phyloP scores from a whole-genome alignment of 225 moss, liverwort and hornwort species.

The Straminergon stramineum region DNA sequence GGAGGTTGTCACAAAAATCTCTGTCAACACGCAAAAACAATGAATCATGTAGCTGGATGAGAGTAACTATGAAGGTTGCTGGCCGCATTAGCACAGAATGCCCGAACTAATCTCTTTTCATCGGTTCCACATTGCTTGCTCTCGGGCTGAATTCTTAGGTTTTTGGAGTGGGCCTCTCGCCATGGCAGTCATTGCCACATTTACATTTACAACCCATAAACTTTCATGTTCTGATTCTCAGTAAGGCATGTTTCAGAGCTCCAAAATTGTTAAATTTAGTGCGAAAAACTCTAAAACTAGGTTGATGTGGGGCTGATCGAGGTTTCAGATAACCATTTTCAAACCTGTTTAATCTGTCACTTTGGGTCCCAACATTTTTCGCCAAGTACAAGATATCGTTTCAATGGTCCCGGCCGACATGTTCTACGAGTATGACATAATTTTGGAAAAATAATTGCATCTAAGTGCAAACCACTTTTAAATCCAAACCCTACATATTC shows the following conservation, averaged over 20 bases:
- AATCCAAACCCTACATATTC: no score
- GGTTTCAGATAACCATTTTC: not conserved
- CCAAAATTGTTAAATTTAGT: not conserved
- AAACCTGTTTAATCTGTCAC: not conserved
- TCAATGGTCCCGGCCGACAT: not conserved
- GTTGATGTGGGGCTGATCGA: not conserved
- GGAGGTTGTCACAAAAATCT: not conserved
- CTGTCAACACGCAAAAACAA: not conserved
- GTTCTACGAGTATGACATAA: not conserved
- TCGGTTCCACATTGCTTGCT: not conserved
- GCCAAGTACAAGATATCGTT: not conserved
- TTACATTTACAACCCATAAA: not conserved
- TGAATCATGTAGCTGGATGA: not conserved
- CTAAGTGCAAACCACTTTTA: no score
- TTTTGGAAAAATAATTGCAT: not conserved
- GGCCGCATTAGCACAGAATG: not conserved
- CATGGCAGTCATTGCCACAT: not conserved
- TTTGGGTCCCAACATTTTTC: not conserved
- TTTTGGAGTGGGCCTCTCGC: not conserved
- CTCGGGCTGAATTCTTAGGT: not conserved
- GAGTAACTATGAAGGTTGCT: not conserved
- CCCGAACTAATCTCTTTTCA: not conserved
- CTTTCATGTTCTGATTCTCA: not conserved
- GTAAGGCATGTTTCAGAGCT: not conserved
- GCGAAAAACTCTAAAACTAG: not conserved